A percentile compares a stretch with the other conserved stretches of the same genome.
Conservation (phyloP, 768 basidiomycete genomes). For the Mycena rosella region DNA sequence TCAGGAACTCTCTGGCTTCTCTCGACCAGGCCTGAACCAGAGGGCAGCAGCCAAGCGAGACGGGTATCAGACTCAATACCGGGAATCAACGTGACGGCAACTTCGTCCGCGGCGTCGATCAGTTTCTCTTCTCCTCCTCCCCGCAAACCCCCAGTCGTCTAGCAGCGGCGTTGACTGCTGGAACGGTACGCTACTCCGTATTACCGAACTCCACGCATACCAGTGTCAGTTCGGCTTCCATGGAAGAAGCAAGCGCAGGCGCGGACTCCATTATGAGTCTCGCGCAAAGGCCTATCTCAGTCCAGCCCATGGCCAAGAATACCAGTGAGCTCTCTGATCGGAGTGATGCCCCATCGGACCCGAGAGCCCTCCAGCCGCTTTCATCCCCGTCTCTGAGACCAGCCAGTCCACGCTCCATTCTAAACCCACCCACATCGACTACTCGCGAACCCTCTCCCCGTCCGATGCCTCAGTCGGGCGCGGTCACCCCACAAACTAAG, state of each 20-base stretch:
- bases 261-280: constrained; percentile 29
- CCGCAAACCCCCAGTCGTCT: constrained; percentile 2
- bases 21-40: neutral
- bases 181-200: neutral
- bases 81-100: constrained; percentile 9
- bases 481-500: constrained; percentile 26
- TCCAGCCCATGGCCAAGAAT: constrained; percentile 35
- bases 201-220: neutral
- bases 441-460: constrained; percentile 31
- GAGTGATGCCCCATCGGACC: constrained; percentile 26
- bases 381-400: constrained; percentile 24
- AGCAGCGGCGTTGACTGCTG: constrained; percentile 3
- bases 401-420: constrained; percentile 31
- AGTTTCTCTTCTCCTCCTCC: constrained; percentile 18
- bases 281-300: constrained; percentile 31
- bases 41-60: neutral
- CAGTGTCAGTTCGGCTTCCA: neutral
- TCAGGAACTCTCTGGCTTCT: no score
- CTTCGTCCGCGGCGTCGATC: constrained; percentile 17
- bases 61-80: constrained; percentile 10
- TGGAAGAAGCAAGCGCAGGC: constrained; percentile 28
- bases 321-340: constrained; percentile 23
- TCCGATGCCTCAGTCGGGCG: constrained; percentile 14
- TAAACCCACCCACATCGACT: constrained; percentile 19
- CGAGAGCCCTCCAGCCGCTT: constrained; percentile 14